Evolutionary conservation across 2,329 filamentous ascomycete species (phyloP), one percentile per base, ranked within the genome.

Genomic region (Curvularia sp.): DNA sequence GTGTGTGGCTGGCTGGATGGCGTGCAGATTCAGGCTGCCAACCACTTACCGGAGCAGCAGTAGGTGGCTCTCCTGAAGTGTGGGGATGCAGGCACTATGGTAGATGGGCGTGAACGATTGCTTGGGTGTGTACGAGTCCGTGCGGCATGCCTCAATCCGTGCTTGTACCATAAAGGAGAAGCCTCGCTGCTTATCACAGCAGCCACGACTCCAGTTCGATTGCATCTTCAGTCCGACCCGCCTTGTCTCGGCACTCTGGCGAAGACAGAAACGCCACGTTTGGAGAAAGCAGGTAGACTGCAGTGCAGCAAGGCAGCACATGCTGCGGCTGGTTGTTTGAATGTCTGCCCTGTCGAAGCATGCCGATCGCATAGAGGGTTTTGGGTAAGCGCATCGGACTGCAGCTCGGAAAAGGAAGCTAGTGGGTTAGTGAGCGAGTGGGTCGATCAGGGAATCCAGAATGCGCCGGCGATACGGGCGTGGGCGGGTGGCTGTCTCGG

Each of bases 41-140:
- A 8, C 41, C 41, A 43, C n/a, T 9, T 43, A n/a, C 13, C n/a
- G 32, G 32, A 36, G 32, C 32, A 36, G 15, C 32, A 36, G 32
- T 36, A 6, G 2, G 32, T 36, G 10, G n/a, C 13, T 36, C 32
- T 41, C 45, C 23, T 55, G 43, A 45, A 43, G 50, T 57, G 59
- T 67, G 63, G 59, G 63, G 60, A 63, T 55, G 61, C 53, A 67
- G 62, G 57, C 59, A 64, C n/a, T n/a, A n/a, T 59, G 28, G 60
- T 42, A 46, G 55, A 52, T 50, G 49, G 46, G 59, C 61, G 63
- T 60, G 54, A 59, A 59, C 61, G 42, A 53, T 61, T 62, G 57
- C 65, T 65, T 65, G 61, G 61, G 19, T 9, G 19, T 25, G 19
- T 19, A 13, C 47, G 47, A 39, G 62, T 67, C 65, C 61, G 66